These are phyloP conservation scores for Phlebopus sp. DNA, from an alignment of 1,284 basidiomycete genomes.

Conservation along the genomic window DNA sequence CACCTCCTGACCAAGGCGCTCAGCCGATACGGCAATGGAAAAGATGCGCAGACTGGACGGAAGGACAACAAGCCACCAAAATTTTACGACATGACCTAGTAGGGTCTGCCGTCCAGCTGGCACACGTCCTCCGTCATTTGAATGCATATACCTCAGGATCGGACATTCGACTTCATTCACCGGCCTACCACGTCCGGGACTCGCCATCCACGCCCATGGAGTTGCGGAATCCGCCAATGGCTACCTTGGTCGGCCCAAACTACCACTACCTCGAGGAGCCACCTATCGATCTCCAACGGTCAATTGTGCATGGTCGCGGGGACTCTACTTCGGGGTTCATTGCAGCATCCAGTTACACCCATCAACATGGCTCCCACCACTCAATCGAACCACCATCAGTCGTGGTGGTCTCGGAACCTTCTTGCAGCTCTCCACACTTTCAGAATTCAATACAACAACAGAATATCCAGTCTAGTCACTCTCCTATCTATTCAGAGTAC, in stretches of 20 bases:
- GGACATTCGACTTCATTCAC: conserved; percentile 38
- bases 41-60: conserved; percentile 73
- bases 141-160: conserved; percentile 36
- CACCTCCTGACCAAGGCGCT: conserved; percentile 30
- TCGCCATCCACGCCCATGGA: conserved; percentile 34
- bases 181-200: conserved; percentile 29
- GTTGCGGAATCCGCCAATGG: conserved; percentile 40
- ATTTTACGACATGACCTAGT: conserved; percentile 64
- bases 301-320: conserved; percentile 9
- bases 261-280: conserved; percentile 18
- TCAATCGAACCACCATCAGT: conserved; percentile 10
- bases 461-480: conserved; percentile 8
- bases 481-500: conserved; percentile 18
- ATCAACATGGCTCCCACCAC: conserved; percentile 14
- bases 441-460: conserved; percentile 16
- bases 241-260: conserved; percentile 13
- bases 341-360: conserved; percentile 6
- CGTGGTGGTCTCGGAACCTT: conserved; percentile 8
- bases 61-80: conserved; percentile 65
- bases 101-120: conserved; percentile 61
- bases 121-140: conserved; percentile 54
- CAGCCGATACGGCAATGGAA: conserved; percentile 51
- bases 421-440: conserved; percentile 12
- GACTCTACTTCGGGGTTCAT: conserved; percentile 17
- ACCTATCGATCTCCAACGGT: conserved; percentile 7